Evolutionary conservation across 345 rosid species (phyloP), one percentile per base, ranked within the genome.

Genomic region (Dimocarpus longan): DNA sequence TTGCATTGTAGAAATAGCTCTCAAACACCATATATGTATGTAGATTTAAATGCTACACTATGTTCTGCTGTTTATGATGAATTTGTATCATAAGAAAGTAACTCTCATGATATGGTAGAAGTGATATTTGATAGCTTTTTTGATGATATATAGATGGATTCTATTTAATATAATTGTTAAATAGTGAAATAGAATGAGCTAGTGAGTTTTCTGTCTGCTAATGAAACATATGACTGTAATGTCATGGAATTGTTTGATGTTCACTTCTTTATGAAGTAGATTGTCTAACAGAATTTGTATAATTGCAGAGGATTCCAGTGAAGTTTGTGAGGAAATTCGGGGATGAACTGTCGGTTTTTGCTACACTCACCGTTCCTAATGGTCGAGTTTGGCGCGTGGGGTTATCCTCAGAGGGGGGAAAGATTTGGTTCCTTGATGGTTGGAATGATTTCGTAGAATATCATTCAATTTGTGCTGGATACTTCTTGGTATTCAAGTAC

Each of bases 321-420:
- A 59, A n/a, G 64, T 59, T 59, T 59, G 64, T 59, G 64, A 19
- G 26, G 64, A 59, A 6, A 59, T 59, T 19, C 0, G 24, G 5
- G 11, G 12, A 59, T 19, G 64, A 59, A 19, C 26, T 21, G 21
- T 21, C 26, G 24, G 12, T 3, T 21, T 19, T 59, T 59, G 64
- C 11, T 59, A 59, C 9, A 1, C 9, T 59, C 12, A 21, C 64
- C 8, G 26, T 2, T 19, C 28, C 26, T 21, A 8, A 6, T 2
- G 89, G 92, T 39, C 75, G 50, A 40, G 78, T 40, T 60, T 86
- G 89, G 89, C 81, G 26, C 13, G 80, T 87, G 8, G 84, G 87
- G 32, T 63, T 89, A 24, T 68, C 74, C 39, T 84, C 66, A 67
- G 65, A 28, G 1, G 80, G 60, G n/a, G 60, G 73, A 72, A 66